Evolutionary conservation across 371 early-diverging fungal species (phyloP).

Genomic region (Haplosporangium sp.): DNA sequence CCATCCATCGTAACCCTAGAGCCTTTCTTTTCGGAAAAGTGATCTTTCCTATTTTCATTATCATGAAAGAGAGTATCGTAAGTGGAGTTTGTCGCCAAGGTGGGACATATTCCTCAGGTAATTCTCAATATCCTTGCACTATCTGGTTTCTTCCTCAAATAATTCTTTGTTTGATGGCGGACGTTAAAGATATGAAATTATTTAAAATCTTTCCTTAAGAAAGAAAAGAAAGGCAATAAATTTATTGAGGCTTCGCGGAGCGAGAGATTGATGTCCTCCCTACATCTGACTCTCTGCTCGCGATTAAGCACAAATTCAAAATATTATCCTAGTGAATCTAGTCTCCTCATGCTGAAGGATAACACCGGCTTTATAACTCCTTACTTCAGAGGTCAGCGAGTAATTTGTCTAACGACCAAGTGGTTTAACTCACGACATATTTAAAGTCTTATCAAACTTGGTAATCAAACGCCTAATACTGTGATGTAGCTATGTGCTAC

Average conservation of each 20-base stretch:
- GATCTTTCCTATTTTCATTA: not conserved
- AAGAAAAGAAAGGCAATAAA: not conserved
- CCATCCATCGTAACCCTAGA: not conserved
- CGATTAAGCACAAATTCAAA: too few relatives aligned
- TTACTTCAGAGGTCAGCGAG: too few relatives aligned
- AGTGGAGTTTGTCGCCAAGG: not conserved
- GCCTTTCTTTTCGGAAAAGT: not conserved
- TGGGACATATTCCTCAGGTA: not conserved
- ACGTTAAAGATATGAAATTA: conserved; percentile 1
- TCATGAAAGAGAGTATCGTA: conserved; percentile 11
- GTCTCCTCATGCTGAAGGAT: too few relatives aligned
- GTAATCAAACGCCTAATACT: too few relatives aligned
- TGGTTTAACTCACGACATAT: too few relatives aligned
- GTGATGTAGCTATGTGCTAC: too few relatives aligned
- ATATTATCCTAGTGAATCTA: too few relatives aligned
- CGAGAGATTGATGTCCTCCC: not conserved
- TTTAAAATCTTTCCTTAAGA: too few relatives aligned
- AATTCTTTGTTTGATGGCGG: conserved; percentile 12
- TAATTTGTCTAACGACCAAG: too few relatives aligned
- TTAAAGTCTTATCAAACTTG: too few relatives aligned
- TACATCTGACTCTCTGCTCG: too few relatives aligned
- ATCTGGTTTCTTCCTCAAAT: conserved; percentile 12
- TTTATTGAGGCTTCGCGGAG: not conserved
- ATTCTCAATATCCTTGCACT: not conserved
- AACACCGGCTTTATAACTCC: too few relatives aligned